Conservation (phyloP, 2,329 filamentous ascomycete genomes). For the Sporothrix luriei region DNA sequence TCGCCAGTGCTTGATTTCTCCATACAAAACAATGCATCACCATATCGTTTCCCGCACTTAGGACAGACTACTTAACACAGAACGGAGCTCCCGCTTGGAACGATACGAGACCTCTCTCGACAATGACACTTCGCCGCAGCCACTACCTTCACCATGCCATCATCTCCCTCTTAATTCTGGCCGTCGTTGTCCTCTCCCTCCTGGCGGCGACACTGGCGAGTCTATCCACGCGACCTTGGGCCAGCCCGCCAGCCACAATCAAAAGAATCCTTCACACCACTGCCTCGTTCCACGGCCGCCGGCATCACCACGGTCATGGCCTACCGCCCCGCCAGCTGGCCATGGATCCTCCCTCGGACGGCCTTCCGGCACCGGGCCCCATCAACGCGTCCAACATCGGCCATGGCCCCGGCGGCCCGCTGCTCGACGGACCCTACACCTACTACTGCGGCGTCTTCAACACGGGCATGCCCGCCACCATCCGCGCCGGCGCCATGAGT, state of each 20-base stretch:
- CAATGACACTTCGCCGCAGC: neutral
- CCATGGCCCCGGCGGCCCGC: constrained; percentile 33
- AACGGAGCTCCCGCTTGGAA: neutral
- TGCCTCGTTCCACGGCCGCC: neutral
- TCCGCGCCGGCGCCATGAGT: constrained; percentile 21
- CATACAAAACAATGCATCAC: neutral
- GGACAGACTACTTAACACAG: neutral
- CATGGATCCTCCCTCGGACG: neutral
- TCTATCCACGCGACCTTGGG: neutral
- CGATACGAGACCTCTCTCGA: neutral
- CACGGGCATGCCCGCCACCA: constrained; percentile 28
- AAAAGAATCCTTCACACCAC: neutral
- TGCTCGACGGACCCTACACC: constrained; percentile 32
- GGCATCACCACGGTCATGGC: neutral
- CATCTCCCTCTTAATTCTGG: neutral
- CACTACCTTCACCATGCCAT: neutral
- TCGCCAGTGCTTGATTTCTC: neutral
- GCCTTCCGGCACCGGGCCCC: constrained; percentile 28
- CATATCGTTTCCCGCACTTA: neutral
- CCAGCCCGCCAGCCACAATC: neutral
- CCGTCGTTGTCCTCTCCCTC: neutral
- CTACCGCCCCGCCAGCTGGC: neutral
- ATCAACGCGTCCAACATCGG: constrained; percentile 1
- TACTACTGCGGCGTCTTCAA: constrained; percentile 36
- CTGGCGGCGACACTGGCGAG: neutral